A percentile compares a stretch with the other conserved stretches of the same genome.
These are phyloP conservation scores for Hygrocybe coccinea DNA, from an alignment of 768 basidiomycete species.

Conservation along the genomic window DNA sequence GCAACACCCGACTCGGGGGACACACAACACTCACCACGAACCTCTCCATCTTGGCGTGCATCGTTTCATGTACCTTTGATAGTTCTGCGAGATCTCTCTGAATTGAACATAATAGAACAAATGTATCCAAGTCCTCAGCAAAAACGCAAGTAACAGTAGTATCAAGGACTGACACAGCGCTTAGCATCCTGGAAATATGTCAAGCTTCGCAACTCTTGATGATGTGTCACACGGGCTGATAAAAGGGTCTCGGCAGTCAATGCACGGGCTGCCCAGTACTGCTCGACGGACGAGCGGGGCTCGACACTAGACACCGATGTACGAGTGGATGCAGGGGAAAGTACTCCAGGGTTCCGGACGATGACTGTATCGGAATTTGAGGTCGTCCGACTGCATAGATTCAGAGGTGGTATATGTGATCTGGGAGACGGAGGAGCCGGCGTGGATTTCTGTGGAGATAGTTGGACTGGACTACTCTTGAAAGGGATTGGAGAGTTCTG, in stretches of 20 bases:
- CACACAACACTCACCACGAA: conserved; percentile 40
- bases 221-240: conserved; percentile 43
- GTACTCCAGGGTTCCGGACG: no score
- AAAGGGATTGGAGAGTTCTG: no score
- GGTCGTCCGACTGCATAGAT: no score
- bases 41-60: conserved; percentile 47
- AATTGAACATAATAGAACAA: not conserved
- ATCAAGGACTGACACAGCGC: conserved; percentile 38
- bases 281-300: conserved; percentile 32
- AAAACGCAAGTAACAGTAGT: no score
- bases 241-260: conserved; percentile 61
- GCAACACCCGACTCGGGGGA: no score
- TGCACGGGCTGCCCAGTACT: conserved; percentile 68
- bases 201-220: conserved; percentile 43
- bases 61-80: conserved; percentile 40
- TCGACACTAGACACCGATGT: not conserved
- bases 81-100: conserved; percentile 43
- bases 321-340: not conserved
- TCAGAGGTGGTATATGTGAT: no score
- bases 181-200: conserved; percentile 41
- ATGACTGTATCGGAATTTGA: not conserved
- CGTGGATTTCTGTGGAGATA: no score
- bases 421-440: no score
- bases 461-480: no score
- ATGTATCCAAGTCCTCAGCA: not conserved